Evolutionary conservation across 208 protist species (phyloP).

Genomic region (Leishmania turanica): DNA sequence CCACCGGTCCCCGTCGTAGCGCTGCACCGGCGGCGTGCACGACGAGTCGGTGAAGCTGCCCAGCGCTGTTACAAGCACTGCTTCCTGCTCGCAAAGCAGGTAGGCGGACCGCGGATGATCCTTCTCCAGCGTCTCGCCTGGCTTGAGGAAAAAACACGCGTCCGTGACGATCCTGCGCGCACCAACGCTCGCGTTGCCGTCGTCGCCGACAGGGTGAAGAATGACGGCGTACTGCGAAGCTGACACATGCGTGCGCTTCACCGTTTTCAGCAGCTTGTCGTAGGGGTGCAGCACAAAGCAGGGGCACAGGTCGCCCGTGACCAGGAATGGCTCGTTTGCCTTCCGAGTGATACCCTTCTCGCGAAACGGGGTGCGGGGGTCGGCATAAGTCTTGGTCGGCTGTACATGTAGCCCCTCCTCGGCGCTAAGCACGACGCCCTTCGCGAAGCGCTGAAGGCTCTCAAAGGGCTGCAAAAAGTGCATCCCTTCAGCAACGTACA

Average conservation of each 20-base stretch:
- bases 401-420: slow-evolving; percentile 88
- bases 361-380: slow-evolving; percentile 67
- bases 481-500: slow-evolving; percentile 39
- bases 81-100: slow-evolving; percentile 81
- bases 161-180: slow-evolving; percentile 69
- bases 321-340: slow-evolving; percentile 77
- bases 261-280: slow-evolving; percentile 78
- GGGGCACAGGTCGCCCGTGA: slow-evolving; percentile 80
- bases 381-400: slow-evolving; percentile 82
- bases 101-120: slow-evolving; percentile 62
- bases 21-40: slow-evolving; percentile 31
- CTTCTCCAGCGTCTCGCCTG: slow-evolving; percentile 72
- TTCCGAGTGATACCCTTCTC: slow-evolving; percentile 57
- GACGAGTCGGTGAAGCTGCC: slow-evolving; percentile 62
- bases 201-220: slow-evolving; percentile 33
- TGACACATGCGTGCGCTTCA: slow-evolving; percentile 67
- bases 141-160: slow-evolving; percentile 85
- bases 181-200: slow-evolving; percentile 2
- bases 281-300: slow-evolving; percentile 94
- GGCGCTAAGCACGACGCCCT: slow-evolving; percentile 60
- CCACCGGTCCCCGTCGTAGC: slow-evolving; percentile 87
- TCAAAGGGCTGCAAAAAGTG: slow-evolving; percentile 88
- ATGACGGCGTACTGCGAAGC: slow-evolving; percentile 41
- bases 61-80: slow-evolving; percentile 76
- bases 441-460: slow-evolving; percentile 54